These are phyloP conservation scores for Silene latifolia DNA, from an alignment of 148 eudicot species.

Conservation along the genomic window DNA sequence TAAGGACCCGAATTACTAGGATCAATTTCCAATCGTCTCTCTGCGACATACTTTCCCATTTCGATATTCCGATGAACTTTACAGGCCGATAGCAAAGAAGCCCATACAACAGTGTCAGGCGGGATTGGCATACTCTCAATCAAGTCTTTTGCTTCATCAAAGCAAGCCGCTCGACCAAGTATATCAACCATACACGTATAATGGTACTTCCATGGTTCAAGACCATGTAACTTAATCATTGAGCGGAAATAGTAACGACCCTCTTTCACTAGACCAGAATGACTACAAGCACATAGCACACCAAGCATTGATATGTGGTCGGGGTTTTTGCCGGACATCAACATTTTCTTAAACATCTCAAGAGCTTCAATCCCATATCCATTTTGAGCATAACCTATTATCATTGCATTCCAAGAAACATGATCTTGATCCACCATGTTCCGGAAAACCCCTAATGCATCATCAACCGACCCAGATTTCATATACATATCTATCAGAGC, in stretches of 20 bases:
- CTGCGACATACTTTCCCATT: conserved; percentile 69
- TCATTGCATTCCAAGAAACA: conserved; percentile 76
- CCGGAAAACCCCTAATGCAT: conserved; percentile 49
- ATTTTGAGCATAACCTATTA: conserved; percentile 82
- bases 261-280: conserved; percentile 66
- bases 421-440: conserved; percentile 58
- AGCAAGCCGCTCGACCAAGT: conserved; percentile 77
- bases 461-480: conserved; percentile 78
- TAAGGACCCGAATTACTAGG: conserved; percentile 75
- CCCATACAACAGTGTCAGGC: conserved; percentile 75
- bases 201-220: conserved; percentile 67
- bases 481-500: conserved; percentile 81
- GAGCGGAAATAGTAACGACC: conserved; percentile 58
- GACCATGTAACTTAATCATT: conserved; percentile 47
- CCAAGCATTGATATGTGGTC: conserved; percentile 78
- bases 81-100: conserved; percentile 77
- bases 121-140: conserved; percentile 68
- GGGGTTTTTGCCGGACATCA: conserved; percentile 50
- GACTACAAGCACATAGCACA: conserved; percentile 74
- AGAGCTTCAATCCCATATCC: conserved; percentile 65
- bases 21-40: conserved; percentile 63
- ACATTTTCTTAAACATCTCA: conserved; percentile 48
- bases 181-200: conserved; percentile 83
- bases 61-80: conserved; percentile 63
- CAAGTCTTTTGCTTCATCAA: conserved; percentile 57